phyloP scores from a whole-genome alignment of 805 yeast genomes.

The Starmerella etchellsii region DNA sequence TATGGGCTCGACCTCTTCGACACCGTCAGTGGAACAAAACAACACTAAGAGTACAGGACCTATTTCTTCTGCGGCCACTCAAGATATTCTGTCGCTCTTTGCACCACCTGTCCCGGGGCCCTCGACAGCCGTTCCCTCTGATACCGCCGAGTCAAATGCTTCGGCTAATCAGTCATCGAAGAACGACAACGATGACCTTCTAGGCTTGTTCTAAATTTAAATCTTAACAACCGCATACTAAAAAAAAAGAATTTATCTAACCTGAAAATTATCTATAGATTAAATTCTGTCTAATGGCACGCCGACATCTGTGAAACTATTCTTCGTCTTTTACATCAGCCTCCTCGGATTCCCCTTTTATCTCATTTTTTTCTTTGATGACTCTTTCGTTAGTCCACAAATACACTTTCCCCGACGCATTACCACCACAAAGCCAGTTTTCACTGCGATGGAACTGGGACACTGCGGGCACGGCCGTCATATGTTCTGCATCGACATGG shows the following conservation, averaged over 20 bases:
- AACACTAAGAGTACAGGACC: conserved; percentile 5
- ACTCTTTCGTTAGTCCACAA: conserved; percentile 28
- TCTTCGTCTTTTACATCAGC: conserved; percentile 1
- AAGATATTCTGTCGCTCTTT: conserved; percentile 40
- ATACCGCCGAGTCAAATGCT: no score
- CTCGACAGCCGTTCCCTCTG: no score
- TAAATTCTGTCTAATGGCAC: no score
- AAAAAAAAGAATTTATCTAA: no score
- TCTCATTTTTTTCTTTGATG: background rate
- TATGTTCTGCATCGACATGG: conserved; percentile 46
- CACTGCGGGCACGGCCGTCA: conserved; percentile 92
- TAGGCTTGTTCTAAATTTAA: conserved; percentile 23
- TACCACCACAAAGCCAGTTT: conserved; percentile 89
- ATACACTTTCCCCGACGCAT: conserved; percentile 82
- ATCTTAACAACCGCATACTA: no score
- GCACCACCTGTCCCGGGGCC: conserved; percentile 11
- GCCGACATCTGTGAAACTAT: no score
- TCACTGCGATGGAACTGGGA: conserved; percentile 67
- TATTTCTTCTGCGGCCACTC: conserved; percentile 21
- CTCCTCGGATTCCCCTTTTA: background rate
- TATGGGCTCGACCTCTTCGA: conserved; percentile 11
- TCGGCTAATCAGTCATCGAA: no score
- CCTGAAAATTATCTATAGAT: no score
- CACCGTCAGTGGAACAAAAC: background rate
- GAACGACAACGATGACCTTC: conserved; percentile 22